Evolutionary conservation across 2,329 filamentous ascomycete genomes (phyloP).

Genomic region (Ascocoryne sarcoides): DNA sequence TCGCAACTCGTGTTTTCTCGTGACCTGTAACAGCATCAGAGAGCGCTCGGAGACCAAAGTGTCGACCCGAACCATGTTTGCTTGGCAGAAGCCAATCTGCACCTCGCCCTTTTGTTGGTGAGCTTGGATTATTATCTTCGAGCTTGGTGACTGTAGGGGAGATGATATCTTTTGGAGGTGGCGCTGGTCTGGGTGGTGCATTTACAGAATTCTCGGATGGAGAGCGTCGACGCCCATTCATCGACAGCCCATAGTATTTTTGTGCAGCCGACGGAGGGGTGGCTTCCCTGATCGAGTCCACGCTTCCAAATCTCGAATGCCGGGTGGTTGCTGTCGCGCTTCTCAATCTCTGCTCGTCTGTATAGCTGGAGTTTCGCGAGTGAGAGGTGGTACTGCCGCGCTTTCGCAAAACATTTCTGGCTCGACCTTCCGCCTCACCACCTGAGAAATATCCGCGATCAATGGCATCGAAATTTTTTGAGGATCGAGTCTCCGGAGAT

Average conservation of each 20-base stretch:
- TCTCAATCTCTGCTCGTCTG: constrained; percentile 62
- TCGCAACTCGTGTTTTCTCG: constrained; percentile 43
- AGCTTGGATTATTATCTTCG: constrained; percentile 31
- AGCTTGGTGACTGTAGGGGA: constrained; percentile 54
- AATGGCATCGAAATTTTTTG: constrained; percentile 41
- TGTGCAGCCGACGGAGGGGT: constrained; percentile 54
- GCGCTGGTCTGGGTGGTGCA: constrained; percentile 54
- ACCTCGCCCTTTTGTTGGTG: constrained; percentile 31
- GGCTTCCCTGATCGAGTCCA: constrained; percentile 62
- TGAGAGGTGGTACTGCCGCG: constrained; percentile 52
- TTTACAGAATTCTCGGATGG: constrained; percentile 42
- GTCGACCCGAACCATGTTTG: constrained; percentile 38
- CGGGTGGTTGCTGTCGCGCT: constrained; percentile 57
- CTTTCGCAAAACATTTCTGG: constrained; percentile 74
- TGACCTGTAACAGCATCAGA: constrained; percentile 61
- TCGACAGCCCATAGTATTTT: constrained; percentile 54
- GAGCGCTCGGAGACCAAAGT: constrained; percentile 69
- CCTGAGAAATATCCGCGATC: constrained; percentile 94
- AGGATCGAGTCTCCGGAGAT: constrained; percentile 20
- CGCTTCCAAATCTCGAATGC: constrained; percentile 71
- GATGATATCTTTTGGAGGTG: constrained; percentile 44
- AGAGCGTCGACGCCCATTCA: constrained; percentile 28
- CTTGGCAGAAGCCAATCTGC: constrained; percentile 45
- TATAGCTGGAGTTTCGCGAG: constrained; percentile 66
- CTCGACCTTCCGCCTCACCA: constrained; percentile 68